These are phyloP conservation scores for Colletotrichum sp. DNA, from an alignment of 2,329 filamentous ascomycete species.

Conservation along the genomic window DNA sequence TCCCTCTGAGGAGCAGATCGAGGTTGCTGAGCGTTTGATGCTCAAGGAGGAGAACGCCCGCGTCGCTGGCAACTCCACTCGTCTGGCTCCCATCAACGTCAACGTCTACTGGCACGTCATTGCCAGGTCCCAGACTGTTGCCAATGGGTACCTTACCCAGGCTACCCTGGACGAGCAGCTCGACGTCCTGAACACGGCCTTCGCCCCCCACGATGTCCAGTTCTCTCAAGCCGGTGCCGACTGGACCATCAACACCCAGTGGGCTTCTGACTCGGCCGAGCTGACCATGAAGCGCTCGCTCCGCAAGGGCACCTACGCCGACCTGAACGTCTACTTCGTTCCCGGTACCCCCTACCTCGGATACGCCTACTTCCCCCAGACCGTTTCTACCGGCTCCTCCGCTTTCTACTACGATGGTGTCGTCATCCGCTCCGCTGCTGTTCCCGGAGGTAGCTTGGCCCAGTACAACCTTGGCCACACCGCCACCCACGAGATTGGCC, in stretches of 20 bases:
- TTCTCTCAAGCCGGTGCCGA: conserved; percentile 49
- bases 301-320: conserved; percentile 43
- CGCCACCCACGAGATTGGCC: conserved; percentile 49
- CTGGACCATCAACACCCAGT: conserved; percentile 52
- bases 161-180: conserved; percentile 43
- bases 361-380: conserved; percentile 50
- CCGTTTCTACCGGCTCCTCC: conserved; percentile 26
- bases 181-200: conserved; percentile 48
- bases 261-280: conserved; percentile 46
- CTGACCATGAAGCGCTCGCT: conserved; percentile 49
- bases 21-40: conserved; percentile 9
- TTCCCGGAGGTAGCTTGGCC: conserved; percentile 39
- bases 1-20: conserved; percentile 6
- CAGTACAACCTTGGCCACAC: conserved; percentile 39
- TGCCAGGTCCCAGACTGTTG: conserved; percentile 29
- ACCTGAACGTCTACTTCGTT: conserved; percentile 54
- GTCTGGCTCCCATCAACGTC: conserved; percentile 32
- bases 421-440: conserved; percentile 36
- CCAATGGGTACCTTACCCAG: conserved; percentile 37
- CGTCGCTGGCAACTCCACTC: conserved; percentile 21
- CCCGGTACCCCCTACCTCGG: conserved; percentile 43
- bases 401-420: conserved; percentile 45
- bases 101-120: conserved; percentile 46
- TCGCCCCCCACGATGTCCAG: conserved; percentile 44
- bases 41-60: conserved; percentile 13